Evolutionary conservation across 345 rosid genomes (phyloP).

Genomic region (Acer yangbiense): DNA sequence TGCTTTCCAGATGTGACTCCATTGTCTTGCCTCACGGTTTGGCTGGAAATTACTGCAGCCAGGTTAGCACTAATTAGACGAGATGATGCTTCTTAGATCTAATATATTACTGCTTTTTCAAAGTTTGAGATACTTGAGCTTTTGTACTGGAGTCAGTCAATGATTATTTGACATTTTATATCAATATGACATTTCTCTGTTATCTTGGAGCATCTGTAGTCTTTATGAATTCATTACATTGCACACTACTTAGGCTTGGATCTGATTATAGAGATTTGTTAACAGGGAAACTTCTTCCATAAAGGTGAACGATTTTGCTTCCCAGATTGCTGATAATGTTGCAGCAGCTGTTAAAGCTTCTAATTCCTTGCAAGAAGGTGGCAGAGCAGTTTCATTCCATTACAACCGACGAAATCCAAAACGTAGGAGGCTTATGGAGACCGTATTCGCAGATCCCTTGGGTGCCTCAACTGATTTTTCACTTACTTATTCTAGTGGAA

Average conservation of each 20-base stretch:
- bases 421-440: slow-evolving; percentile 83
- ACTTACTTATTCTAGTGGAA: slow-evolving; percentile 32
- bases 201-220: background rate
- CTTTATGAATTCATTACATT: background rate
- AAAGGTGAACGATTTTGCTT: slow-evolving; percentile 89
- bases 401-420: slow-evolving; percentile 84
- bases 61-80: slow-evolving; percentile 49
- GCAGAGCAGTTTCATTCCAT: slow-evolving; percentile 64
- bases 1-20: slow-evolving; percentile 91
- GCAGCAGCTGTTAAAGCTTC: slow-evolving; percentile 82
- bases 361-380: slow-evolving; percentile 60
- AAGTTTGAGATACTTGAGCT: background rate
- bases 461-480: slow-evolving; percentile 41
- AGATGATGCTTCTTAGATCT: background rate
- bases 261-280: slow-evolving; percentile 36
- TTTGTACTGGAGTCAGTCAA: background rate
- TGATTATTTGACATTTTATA: background rate
- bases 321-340: slow-evolving; percentile 82
- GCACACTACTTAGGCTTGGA: slow-evolving; percentile 6
- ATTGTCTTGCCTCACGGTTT: slow-evolving; percentile 78
- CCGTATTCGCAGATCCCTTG: slow-evolving; percentile 41
- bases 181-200: background rate
- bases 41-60: slow-evolving; percentile 99
- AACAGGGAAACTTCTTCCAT: slow-evolving; percentile 95
- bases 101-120: slow-evolving; percentile 5